Conservation (phyloP, 2,329 filamentous ascomycete species). For the Epichloe brachyelytri region DNA sequence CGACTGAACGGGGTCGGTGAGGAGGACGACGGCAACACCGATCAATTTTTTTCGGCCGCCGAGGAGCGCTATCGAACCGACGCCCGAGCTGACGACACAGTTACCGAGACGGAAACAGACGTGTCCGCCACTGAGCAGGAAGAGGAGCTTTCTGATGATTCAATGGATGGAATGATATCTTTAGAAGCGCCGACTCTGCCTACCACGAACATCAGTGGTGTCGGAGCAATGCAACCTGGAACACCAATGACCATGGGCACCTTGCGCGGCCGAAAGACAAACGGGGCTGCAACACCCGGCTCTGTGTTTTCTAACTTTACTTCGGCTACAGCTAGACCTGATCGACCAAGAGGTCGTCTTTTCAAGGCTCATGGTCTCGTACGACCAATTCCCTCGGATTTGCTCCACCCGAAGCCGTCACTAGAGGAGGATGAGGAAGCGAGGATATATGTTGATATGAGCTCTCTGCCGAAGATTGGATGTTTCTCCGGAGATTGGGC, state of each 20-base stretch:
- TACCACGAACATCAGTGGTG: constrained; percentile 62
- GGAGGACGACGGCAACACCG: constrained; percentile 68
- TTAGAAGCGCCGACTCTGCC: constrained; percentile 67
- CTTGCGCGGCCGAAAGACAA: constrained; percentile 45
- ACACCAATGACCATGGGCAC: constrained; percentile 62
- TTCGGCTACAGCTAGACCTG: constrained; percentile 64
- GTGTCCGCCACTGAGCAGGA: constrained; percentile 52
- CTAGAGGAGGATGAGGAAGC: constrained; percentile 75
- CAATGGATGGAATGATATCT: constrained; percentile 86
- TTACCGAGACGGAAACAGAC: constrained; percentile 50
- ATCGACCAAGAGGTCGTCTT: constrained; percentile 59
- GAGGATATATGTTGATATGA: constrained; percentile 81
- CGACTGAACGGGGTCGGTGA: constrained; percentile 44
- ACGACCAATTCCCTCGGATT: constrained; percentile 56
- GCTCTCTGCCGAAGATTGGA: constrained; percentile 73
- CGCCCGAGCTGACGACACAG: constrained; percentile 44
- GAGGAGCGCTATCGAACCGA: constrained; percentile 60
- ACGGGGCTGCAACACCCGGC: constrained; percentile 68
- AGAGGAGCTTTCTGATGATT: constrained; percentile 74
- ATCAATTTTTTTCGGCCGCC: constrained; percentile 79
- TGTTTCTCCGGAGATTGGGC: constrained; percentile 99
- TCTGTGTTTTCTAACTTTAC: constrained; percentile 87
- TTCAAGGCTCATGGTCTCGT: constrained; percentile 76
- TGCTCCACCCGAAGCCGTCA: constrained; percentile 72
- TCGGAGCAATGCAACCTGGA: constrained; percentile 67